Base-by-base conservation (phyloP, 805 yeast species). In the Candida adriatica region DNA sequence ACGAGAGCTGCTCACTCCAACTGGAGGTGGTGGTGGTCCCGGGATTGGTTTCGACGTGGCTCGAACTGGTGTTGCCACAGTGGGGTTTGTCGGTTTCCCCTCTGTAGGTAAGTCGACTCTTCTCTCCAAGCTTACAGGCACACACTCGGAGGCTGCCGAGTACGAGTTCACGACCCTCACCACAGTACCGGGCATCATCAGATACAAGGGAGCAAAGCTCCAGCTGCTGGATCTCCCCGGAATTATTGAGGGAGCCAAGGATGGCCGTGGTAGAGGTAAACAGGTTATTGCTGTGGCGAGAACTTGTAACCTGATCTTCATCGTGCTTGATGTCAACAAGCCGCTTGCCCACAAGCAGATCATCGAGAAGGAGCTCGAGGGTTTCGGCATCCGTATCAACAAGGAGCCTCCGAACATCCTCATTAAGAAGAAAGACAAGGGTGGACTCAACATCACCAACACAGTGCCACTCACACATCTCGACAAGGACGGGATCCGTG, bases 251-350 rank as follows among this genome's bases (percentile, higher is more conserved):
- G 94, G 94, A 60, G 94, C 94, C 41, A 82, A 82, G 45, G 92
- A 83, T 51, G 94, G 94, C 61, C 75, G 81, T 56, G 94, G 94
- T 63, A 71, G 94, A 69, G 94, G 94, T 70, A 80, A 73, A 48
- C 98, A 92, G 62, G 98, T 92, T 34, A 92, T 92, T 61, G 98
- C 98, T 2, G 98, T 92, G 38, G 97, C 97, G n/a, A 75, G 98
- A 61, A 86, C 96, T 3, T 94, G 96, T 56, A 88, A 92, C 56
- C 66, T 92, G 50, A 73, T 92, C 30, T 92, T 92, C 58, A 84
- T 92, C 54, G 95, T 92, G 4, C 66, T 92, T 51, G 99, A 92
- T 58, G 98, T 92, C 35, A 86, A 87, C 62, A 92, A 92, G 55
- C 98, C 98, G 4, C 68, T 92, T 48, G 88, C 82, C 41, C 97